Evolutionary conservation across 2,329 filamentous ascomycete genomes (phyloP).

Genomic region (Pezicula neosporulosa): DNA sequence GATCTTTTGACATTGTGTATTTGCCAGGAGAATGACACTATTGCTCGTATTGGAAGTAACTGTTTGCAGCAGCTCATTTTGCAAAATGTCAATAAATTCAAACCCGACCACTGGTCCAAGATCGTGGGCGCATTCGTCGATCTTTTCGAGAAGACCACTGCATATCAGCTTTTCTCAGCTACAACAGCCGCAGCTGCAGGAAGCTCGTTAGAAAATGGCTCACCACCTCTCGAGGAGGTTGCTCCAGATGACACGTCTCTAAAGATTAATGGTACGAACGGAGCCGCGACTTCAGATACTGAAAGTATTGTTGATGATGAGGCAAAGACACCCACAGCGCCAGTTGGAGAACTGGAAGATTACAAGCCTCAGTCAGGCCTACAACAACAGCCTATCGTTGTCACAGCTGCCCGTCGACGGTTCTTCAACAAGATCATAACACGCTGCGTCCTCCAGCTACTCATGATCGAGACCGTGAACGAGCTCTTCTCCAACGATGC

Average conservation of each 20-base stretch:
- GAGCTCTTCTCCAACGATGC: conserved; percentile 97
- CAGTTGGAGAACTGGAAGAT: conserved; percentile 56
- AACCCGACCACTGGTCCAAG: conserved; percentile 82
- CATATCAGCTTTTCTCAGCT: conserved; percentile 93
- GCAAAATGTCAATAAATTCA: conserved; percentile 94
- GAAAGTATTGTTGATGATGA: conserved; percentile 28
- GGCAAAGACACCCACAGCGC: conserved; percentile 20
- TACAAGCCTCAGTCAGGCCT: conserved; percentile 75
- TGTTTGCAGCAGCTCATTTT: conserved; percentile 95
- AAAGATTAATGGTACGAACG: conserved; percentile 55
- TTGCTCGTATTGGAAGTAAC: conserved; percentile 96
- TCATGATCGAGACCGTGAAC: conserved; percentile 99
- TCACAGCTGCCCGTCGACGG: conserved; percentile 85
- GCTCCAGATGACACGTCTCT: conserved; percentile 47
- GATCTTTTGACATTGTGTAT: conserved; percentile 94
- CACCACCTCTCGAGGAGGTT: conserved; percentile 22
- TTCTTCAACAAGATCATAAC: conserved; percentile 99
- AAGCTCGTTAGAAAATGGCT: conserved; percentile 50
- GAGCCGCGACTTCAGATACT: conserved; percentile 26
- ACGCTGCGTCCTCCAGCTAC: conserved; percentile 90
- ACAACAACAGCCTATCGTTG: conserved; percentile 85
- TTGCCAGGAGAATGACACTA: conserved; percentile 98
- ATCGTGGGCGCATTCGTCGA: conserved; percentile 96
- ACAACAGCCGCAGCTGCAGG: conserved; percentile 50
- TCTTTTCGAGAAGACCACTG: conserved; percentile 90